phyloP scores from a whole-genome alignment of 108 stramenopile species.

The Nitzschia sp. region DNA sequence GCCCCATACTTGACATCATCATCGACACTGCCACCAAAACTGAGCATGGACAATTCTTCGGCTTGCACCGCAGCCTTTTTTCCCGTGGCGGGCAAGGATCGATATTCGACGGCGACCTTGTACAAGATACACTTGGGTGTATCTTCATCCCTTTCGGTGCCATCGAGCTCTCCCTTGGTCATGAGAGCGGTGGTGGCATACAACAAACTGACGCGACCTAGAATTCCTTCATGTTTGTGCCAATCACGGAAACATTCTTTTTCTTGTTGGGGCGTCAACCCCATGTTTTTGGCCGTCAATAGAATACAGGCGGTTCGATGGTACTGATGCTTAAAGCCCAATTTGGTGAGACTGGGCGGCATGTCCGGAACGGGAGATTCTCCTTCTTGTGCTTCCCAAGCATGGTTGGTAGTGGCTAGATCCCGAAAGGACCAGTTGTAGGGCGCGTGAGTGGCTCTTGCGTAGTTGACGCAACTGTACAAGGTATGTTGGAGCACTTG shows the following conservation, averaged over 20 bases:
- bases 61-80: slow-evolving; percentile 45
- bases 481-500: slow-evolving; percentile 45
- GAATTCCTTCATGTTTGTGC: slow-evolving; percentile 20
- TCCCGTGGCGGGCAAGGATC: slow-evolving; percentile 51
- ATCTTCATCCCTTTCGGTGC: slow-evolving; percentile 33
- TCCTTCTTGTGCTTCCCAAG: slow-evolving; percentile 37
- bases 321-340: slow-evolving; percentile 41
- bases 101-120: slow-evolving; percentile 48
- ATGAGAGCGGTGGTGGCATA: slow-evolving; percentile 44
- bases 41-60: slow-evolving; percentile 60
- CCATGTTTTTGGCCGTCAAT: slow-evolving; percentile 11
- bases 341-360: slow-evolving; percentile 31
- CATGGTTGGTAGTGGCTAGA: slow-evolving; percentile 26
- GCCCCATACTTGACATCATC: slow-evolving; percentile 67
- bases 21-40: slow-evolving; percentile 60
- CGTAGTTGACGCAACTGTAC: slow-evolving; percentile 46
- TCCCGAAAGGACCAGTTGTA: slow-evolving; percentile 39
- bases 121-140: slow-evolving; percentile 42
- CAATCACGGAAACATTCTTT: slow-evolving; percentile 1
- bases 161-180: slow-evolving; percentile 45
- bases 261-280: slow-evolving; percentile 23
- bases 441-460: slow-evolving; percentile 31
- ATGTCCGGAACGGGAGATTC: slow-evolving; percentile 15
- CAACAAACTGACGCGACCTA: slow-evolving; percentile 40
- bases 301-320: slow-evolving; percentile 37